phyloP scores from a whole-genome alignment of 768 basidiomycete genomes.

The Sarcodon sp. region DNA sequence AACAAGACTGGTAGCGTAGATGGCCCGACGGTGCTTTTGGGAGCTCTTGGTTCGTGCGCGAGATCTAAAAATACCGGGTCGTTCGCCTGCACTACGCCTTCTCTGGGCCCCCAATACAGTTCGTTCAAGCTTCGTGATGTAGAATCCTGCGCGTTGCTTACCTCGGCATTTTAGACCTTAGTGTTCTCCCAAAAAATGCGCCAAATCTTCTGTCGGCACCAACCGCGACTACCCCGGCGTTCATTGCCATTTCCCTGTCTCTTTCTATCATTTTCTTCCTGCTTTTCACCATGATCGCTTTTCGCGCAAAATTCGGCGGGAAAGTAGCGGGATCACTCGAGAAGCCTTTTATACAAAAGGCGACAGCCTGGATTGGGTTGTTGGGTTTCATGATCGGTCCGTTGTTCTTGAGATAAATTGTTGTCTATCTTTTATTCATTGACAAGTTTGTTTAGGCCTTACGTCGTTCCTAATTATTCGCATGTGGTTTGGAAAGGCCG shows the following conservation, averaged over 20 bases:
- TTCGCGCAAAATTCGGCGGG: slow-evolving; percentile 49
- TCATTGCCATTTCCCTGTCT: slow-evolving; percentile 47
- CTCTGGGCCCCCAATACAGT: slow-evolving; percentile 54
- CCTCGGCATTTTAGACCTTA: slow-evolving; percentile 37
- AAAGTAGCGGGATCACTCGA: slow-evolving; percentile 37
- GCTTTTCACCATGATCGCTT: slow-evolving; percentile 49
- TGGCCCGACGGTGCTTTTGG: slow-evolving; percentile 58
- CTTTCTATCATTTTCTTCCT: slow-evolving; percentile 53
- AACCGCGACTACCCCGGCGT: slow-evolving; percentile 42
- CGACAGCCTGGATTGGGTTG: slow-evolving; percentile 64
- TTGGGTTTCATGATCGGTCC: slow-evolving; percentile 64
- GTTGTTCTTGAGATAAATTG: slow-evolving; percentile 5
- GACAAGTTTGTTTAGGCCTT: slow-evolving; percentile 29
- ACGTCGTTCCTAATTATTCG: slow-evolving; percentile 59
- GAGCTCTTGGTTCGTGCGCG: slow-evolving; percentile 60
- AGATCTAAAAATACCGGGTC: slow-evolving; percentile 31
- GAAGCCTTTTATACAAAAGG: slow-evolving; percentile 41
- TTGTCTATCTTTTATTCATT: background rate
- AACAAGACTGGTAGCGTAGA: slow-evolving; percentile 25
- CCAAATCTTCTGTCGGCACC: slow-evolving; percentile 50
- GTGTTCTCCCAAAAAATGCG: slow-evolving; percentile 42
- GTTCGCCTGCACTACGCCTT: slow-evolving; percentile 42
- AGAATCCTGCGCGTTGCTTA: background rate
- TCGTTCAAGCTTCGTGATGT: slow-evolving; percentile 8
- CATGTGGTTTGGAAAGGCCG: slow-evolving; percentile 75